Evolutionary conservation across 2,329 filamentous ascomycete species (phyloP), one percentile per base, ranked within the genome.

Genomic region (Exutisphaerella laricina): DNA sequence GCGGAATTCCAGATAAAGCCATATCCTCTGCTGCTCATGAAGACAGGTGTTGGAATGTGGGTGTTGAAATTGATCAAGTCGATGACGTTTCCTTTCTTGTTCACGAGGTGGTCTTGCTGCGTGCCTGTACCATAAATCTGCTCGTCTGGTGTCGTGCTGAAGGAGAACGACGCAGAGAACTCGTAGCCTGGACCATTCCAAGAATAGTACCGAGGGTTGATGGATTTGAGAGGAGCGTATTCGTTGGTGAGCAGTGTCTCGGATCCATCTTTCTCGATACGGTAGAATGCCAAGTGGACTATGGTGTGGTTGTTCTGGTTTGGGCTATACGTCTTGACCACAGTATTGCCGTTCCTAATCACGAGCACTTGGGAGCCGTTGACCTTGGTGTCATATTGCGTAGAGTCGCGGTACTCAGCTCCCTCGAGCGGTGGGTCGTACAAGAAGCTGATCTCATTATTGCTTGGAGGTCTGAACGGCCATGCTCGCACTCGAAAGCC

Each of bases 351-450:
- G 44, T 68, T 68, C 2, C 62, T 58, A 5, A 66, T 51, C 4
- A 56, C 51, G 3, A 57, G 50, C 8, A 54, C 51, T 13, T 52
- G 49, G 13, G 58, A 62, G 17, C 63, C 65, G 33, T 59, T 65
- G 25, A 57, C 58, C 1, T 51, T 53, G 5, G 55, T 62, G 39
- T 64, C 60, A 33, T 58, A 65, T 13, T 32, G 54, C 58, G 64
- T 59, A 0, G 62, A 58, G 5, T 57, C 38, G 2, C 58, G 59
- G 40, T 60, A 53, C 34, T 65, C 62, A 0, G 59, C 60, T 1
- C 65, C 65, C 49, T 68, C 65, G 1, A 67, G 53, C 3, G 65
- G 65, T 7, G 65, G 65, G 39, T 67, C 65, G 36, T 65, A 66
- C 8, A 68, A 35, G 39, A 67, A 66, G 38, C 62, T 60, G 48